Percentiles rank a stretch among this genome's conserved stretches.
These are phyloP conservation scores for Rhodotorula graminis DNA, from an alignment of 768 basidiomycete genomes.

Conservation along the genomic window DNA sequence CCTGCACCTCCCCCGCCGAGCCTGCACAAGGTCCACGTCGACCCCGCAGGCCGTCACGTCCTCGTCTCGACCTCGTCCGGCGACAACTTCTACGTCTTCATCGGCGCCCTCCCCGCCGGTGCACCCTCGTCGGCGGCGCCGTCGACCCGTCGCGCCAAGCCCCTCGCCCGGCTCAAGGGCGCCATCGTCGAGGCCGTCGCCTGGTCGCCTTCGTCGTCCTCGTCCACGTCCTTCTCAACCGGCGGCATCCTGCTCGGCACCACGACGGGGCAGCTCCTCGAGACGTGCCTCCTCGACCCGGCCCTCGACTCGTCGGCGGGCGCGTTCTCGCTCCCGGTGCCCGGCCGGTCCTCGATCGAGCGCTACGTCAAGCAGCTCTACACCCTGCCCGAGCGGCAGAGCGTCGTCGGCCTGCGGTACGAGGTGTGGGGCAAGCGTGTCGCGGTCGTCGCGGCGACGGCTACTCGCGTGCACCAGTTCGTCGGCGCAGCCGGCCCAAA, in stretches of 20 bases:
- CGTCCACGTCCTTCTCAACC: constrained; percentile 65
- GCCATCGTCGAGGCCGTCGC: constrained; percentile 85
- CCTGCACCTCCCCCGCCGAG: constrained; percentile 28
- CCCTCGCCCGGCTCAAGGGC: constrained; percentile 66
- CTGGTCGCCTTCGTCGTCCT: constrained; percentile 68
- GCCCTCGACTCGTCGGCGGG: constrained; percentile 54
- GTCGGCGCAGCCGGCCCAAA: constrained; percentile 54
- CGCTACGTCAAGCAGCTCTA: constrained; percentile 47
- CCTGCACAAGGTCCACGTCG: constrained; percentile 78
- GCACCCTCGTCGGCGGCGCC: constrained; percentile 31
- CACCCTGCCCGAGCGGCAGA: constrained; percentile 62
- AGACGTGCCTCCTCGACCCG: constrained; percentile 73
- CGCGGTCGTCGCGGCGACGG: constrained; percentile 76
- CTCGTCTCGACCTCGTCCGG: constrained; percentile 78
- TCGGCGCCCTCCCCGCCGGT: constrained; percentile 42
- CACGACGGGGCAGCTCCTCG: constrained; percentile 76
- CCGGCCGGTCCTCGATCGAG: constrained; percentile 43
- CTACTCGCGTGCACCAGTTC: constrained; percentile 85
- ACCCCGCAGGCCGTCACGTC: constrained; percentile 87
- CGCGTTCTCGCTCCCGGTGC: constrained; percentile 53
- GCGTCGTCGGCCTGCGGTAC: constrained; percentile 78
- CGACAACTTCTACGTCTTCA: constrained; percentile 88
- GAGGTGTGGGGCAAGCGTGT: constrained; percentile 54
- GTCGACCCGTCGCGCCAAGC: constrained; percentile 74
- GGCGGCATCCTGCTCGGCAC: constrained; percentile 82